Base-by-base conservation (phyloP, 2,329 filamentous ascomycete genomes). In the Sclerotinia trifoliorum region DNA sequence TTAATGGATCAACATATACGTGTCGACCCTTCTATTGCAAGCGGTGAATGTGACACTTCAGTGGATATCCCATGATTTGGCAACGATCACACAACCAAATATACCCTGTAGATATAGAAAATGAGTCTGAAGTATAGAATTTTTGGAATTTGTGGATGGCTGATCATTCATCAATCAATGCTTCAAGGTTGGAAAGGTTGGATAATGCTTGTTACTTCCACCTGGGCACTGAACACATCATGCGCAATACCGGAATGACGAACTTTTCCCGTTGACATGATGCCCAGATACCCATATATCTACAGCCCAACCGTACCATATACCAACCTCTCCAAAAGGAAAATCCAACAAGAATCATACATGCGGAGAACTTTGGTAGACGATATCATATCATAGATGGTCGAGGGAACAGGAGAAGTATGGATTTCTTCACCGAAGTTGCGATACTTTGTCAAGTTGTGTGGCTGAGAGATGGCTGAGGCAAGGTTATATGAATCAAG, bases 1-100 rank as follows among this genome's bases (percentile, higher is more conserved):
- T 62, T 54, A 67, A 67, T 67, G 65, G 65, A 67, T 67, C 65
- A 54, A 54, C 26, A 44, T 67, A 67, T 67, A 67, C 65, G 56
- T 67, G 65, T 67, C 65, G 65, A 62, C 46, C 46, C 46, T 67
- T 32, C 32, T 44, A 46, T 17, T 61, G 55, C 17, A 29, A 62
- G 65, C 65, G 65, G 65, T 67, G 65, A 67, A 67, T 67, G 65
- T 67, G 65, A 67, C 56, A 67, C 65, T 63, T 67, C 65, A 55
- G 57, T 57, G 56, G 32, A 62, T 42, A 67, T 67, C 65, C 65
- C 65, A 67, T 67, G 65, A 67, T 67, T 63, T 63, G 65, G 46
- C 57, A 67, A 32, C 65, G 65, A 67, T 67, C 65, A 67, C 65
- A 55, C 56, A 63, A 67, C 42, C 42, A 26, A 67, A 48, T 15